Base-by-base conservation (phyloP, 805 yeast species). In the Nakazawaea anatomiae region DNA sequence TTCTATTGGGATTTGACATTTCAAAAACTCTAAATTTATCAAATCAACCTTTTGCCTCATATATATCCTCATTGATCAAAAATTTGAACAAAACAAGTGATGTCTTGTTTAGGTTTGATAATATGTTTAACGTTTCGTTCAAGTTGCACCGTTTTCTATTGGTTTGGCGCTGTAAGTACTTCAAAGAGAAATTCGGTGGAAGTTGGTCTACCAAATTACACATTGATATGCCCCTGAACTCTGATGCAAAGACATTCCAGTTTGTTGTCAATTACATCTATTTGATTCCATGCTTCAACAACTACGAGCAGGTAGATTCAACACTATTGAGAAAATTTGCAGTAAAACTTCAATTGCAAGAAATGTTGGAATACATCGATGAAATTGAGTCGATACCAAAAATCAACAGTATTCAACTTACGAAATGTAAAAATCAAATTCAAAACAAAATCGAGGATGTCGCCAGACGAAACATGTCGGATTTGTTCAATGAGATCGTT, bases 31-130 rank as follows among this genome's bases (percentile, higher is more conserved):
- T 83, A 12, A 90, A 87, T 62, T 64, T 73, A 11, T 71, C 74
- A 11, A 42, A 42, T 34, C 87, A 85, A 60, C 92, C 94, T 1
- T 87, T 85, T 69, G 87, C 88, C 1, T 73, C 83, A 2, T 89
- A 84, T 63, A 66, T 87, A 25, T 72, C 90, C 2, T 71, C 81
- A 3, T 63, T 83, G 25, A 44, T 70, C 34, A 39, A 35, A 1
- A 55, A 56, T 35, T 60, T 63, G 25, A 62, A 54, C 40, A 53
- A 57, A 7, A 60, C 66, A 1, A 62, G 64, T 8, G 80, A 75
- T 52, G 54, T 70, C 5, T 55, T 59, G 18, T 59, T 73, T 48
- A 48, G 56, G n/a, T 58, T 64, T 30, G 58, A 60, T 6, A 57
- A 56, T 39, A 47, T 28, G 18, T 32, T 32, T 10, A 29, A 29